phyloP scores from a whole-genome alignment of 495 filamentous ascomycete species.

The Tuber brumale region DNA sequence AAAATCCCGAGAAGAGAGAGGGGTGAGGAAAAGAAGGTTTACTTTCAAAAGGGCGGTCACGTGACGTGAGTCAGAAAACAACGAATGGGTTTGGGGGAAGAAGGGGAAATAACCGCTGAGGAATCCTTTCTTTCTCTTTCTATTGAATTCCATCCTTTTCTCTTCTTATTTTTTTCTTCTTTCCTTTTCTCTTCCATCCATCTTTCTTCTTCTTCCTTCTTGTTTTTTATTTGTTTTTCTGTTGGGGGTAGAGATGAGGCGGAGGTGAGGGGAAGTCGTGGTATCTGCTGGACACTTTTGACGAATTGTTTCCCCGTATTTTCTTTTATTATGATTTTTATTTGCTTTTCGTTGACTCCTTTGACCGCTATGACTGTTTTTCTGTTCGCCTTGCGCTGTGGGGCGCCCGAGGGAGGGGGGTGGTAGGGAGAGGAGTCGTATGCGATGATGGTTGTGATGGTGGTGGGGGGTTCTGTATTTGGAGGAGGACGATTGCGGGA shows the following conservation, averaged over 20 bases:
- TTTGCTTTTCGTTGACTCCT: conserved; percentile 1
- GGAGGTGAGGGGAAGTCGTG: not conserved
- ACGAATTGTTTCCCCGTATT: not conserved
- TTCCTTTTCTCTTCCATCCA: not conserved
- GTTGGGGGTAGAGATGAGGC: not conserved
- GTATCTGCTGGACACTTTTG: not conserved
- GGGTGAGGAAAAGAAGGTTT: not conserved
- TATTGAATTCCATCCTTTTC: not conserved
- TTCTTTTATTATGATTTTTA: not conserved
- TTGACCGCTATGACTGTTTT: not conserved
- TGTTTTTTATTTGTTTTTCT: not conserved
- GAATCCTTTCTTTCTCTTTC: not conserved
- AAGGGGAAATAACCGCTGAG: not conserved
- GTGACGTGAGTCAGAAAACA: conserved; percentile 5
- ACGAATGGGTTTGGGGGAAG: not conserved
- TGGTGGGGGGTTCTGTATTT: not conserved
- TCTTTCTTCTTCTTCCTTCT: not conserved
- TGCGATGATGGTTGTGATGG: not conserved
- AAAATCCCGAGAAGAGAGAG: not conserved
- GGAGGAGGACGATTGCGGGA: not conserved
- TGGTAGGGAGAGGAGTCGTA: conserved; percentile 1
- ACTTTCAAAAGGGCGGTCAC: not conserved
- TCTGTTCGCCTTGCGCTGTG: not conserved
- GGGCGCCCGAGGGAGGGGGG: not conserved
- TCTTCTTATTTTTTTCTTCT: not conserved